Evolutionary conservation across 768 basidiomycete species (phyloP).

Genomic region (Clathrus columnatus): DNA sequence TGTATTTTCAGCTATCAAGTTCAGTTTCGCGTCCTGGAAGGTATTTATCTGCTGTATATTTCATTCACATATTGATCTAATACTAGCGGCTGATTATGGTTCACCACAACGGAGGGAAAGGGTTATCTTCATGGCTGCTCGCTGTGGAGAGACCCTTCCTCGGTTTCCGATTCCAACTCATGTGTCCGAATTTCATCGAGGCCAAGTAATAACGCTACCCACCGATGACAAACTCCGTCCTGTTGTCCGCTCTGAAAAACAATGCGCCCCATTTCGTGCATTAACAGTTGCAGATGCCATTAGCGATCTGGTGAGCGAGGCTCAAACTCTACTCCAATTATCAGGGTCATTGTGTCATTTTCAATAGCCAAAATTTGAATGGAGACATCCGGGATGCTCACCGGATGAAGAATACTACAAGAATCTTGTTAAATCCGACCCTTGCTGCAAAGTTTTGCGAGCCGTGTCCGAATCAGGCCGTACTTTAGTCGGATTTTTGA

Average conservation of each 20-base stretch:
- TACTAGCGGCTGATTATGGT: constrained; percentile 37
- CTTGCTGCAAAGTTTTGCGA: constrained; percentile 22
- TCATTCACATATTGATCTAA: background rate
- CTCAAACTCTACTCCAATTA: background rate
- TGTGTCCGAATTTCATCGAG: constrained; percentile 27
- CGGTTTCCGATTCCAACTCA: constrained; percentile 59
- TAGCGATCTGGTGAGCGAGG: constrained; percentile 50
- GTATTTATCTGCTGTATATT: constrained; percentile 21
- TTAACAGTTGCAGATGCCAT: constrained; percentile 61
- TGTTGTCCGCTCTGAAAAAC: constrained; percentile 34
- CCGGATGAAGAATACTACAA: background rate
- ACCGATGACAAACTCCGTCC: constrained; percentile 35
- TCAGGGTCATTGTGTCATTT: background rate
- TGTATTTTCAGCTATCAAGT: constrained; percentile 50
- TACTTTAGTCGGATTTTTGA: constrained; percentile 38
- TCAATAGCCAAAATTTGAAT: constrained; percentile 64
- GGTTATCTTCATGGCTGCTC: constrained; percentile 62
- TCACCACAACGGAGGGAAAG: constrained; percentile 59
- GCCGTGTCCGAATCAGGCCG: constrained; percentile 23
- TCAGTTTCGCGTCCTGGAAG: constrained; percentile 55
- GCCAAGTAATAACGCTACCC: constrained; percentile 32
- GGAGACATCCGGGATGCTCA: constrained; percentile 32
- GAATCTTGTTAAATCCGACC: background rate
- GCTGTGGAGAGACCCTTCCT: constrained; percentile 47
- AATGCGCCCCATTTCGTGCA: constrained; percentile 47